phyloP scores from a whole-genome alignment of 495 filamentous ascomycete genomes.

The Pyrenula aspistea region DNA sequence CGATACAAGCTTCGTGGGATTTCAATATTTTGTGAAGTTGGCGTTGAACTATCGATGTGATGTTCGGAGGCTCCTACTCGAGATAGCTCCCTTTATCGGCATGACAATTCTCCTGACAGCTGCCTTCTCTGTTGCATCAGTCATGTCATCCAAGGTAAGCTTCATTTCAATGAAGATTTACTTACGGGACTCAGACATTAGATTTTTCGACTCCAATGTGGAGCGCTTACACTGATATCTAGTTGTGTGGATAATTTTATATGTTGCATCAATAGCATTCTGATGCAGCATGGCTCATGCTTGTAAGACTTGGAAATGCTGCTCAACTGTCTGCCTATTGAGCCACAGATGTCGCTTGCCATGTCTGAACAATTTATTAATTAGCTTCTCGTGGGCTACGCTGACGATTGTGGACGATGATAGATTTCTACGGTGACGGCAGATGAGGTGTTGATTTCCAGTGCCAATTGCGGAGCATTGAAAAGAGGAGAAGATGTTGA shows the following conservation, averaged over 20 bases:
- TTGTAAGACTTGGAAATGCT: too few relatives aligned
- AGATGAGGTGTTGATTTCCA: not conserved
- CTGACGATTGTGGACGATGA: not conserved
- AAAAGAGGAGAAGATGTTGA: not conserved
- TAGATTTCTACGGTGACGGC: not conserved
- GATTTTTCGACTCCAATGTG: not conserved
- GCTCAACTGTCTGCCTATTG: too few relatives aligned
- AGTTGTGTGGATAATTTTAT: not conserved
- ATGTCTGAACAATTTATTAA: too few relatives aligned
- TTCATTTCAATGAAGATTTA: not conserved
- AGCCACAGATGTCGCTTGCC: too few relatives aligned
- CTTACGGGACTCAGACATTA: not conserved
- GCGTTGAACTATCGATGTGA: not conserved
- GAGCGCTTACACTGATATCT: not conserved
- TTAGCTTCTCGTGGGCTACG: too few relatives aligned
- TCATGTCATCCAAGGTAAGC: not conserved
- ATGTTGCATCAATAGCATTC: too few relatives aligned
- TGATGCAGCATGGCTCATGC: too few relatives aligned
- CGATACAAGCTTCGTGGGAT: not conserved
- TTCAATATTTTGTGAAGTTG: not conserved
- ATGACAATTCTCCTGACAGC: not conserved
- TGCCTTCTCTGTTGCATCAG: not conserved
- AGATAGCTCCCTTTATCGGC: not conserved
- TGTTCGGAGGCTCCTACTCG: not conserved
- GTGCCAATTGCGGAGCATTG: not conserved